phyloP scores from a whole-genome alignment of 2,329 filamentous ascomycete genomes.

The Aspergillus sp. region DNA sequence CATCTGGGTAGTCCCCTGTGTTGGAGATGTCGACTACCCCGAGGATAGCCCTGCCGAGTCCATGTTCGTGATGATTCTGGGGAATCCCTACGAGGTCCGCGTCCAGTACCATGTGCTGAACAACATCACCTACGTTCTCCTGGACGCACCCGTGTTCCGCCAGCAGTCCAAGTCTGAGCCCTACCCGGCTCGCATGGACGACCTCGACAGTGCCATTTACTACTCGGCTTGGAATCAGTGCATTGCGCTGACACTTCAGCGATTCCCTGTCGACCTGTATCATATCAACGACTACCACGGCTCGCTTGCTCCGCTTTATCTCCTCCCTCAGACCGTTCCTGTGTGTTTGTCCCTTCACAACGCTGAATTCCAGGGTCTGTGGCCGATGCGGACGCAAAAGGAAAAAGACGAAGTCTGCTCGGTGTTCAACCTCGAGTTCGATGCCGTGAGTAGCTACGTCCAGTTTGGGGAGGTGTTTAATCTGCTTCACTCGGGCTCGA shows the following conservation, averaged over 20 bases:
- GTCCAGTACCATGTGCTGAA: constrained; percentile 56
- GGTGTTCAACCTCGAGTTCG: constrained; percentile 54
- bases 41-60: constrained; percentile 50
- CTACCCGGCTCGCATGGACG: constrained; percentile 61
- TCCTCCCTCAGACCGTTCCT: constrained; percentile 55
- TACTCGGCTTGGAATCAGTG: constrained; percentile 65
- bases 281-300: constrained; percentile 61
- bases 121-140: constrained; percentile 61
- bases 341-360: constrained; percentile 59
- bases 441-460: constrained; percentile 53
- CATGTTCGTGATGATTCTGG: constrained; percentile 56
- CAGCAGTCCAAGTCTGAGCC: constrained; percentile 55
- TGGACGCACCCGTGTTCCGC: constrained; percentile 60
- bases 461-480: constrained; percentile 65
- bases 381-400: constrained; percentile 56
- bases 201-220: constrained; percentile 59
- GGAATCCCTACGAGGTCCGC: constrained; percentile 51
- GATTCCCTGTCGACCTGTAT: constrained; percentile 57
- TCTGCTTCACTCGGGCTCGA: constrained; percentile 57
- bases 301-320: constrained; percentile 55
- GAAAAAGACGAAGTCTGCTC: constrained; percentile 57
- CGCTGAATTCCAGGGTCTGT: constrained; percentile 61
- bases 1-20: constrained; percentile 57
- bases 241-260: constrained; percentile 54
- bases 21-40: constrained; percentile 58